Evolutionary conservation across 176 grass and related monocot genomes (phyloP), one percentile per base, ranked within the genome.

Genomic region (Hsuehochloa calcarea): DNA sequence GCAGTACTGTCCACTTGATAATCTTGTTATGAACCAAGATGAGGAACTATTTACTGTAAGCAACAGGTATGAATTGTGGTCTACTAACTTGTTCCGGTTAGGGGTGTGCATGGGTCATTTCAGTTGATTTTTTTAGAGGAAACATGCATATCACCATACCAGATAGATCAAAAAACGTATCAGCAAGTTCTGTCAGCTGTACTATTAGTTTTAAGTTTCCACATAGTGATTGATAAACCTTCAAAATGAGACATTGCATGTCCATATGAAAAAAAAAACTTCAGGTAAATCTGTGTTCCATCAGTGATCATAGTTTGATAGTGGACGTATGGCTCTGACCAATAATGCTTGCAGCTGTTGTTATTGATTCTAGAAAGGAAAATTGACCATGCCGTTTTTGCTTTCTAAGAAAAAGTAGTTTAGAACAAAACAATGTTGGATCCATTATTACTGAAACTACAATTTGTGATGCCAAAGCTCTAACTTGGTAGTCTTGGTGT

Each of bases 31-130:
- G 65, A 90, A 95, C 40, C 93, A 95, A 81, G 67, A 95, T 31
- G 90, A 86, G 79, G 93, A 95, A 64, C 41, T 95, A 74, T 95
- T 95, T 88, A 95, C 93, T 79, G 90, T 99, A 74, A 99, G 96
- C 87, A 99, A 99, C 91, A 99, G 93, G 93, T 85, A 78, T 70
- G 63, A 67, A 76, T 80, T 72, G 5, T 49, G 38, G 39, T 68
- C 40, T 56, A 70, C 65, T 35, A 58, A 64, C 29, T 45, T 70
- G 20, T 77, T 77, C 19, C 14, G 1, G 60, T 61, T 80, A 31
- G n/a, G 74, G 29, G 15, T 45, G 43, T 8, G 11, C 16, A 59
- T 70, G 41, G 45, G 19, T 73, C 31, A 65, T 50, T 44, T 29
- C 8, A 54, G 43, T 27, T 83, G 5, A 31, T 45, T 22, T 77